Base-by-base conservation (phyloP, 2,329 filamentous ascomycete species). In the Fusarium dlaminii region DNA sequence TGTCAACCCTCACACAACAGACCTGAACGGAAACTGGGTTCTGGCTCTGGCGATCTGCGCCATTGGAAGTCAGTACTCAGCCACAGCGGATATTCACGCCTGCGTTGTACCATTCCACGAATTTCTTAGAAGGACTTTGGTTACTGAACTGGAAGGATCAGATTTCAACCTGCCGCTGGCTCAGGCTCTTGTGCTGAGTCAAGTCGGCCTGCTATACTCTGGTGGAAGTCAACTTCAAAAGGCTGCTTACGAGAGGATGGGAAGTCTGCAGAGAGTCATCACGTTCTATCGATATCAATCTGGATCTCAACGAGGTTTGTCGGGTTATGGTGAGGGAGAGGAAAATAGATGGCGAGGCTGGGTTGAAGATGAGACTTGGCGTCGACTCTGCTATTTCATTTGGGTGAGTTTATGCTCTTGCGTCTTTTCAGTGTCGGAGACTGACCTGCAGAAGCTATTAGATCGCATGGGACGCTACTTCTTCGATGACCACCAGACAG, bases 51-150 rank as follows among this genome's bases (percentile, higher is more conserved):
- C 78, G 1, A 69, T 80, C 6, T 71, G 70, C 5, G 62, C 76
- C 9, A 51, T 78, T 8, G 79, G 78, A 7, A 71, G 64, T 8
- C 79, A 80, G 6, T 79, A 80, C 30, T 72, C 73, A 1, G 56
- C 65, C 11, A 78, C 78, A 0, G 37, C 57, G 2, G 77, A 80
- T 13, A 66, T 80, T 1, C 54, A 68, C 6, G 46, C 58, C 4
- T 69, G 75, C 30, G 73, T 80, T 5, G 15, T 42, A 2, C 77
- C 76, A 4, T 29, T 80, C 11, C 77, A 80, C 8, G 73, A 79
- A 32, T 78, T 78, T 27, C 46, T 79, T 0, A 56, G 77, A 8
- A 63, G 76, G n/a, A 69, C 48, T 4, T n/a, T 70, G 24, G 22
- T 58, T 2, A 40, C 75, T 8, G 49, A 66, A 3, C 18, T 66